phyloP scores from a whole-genome alignment of 2,329 filamentous ascomycete species.

The Beauveria scarabaeidicola region DNA sequence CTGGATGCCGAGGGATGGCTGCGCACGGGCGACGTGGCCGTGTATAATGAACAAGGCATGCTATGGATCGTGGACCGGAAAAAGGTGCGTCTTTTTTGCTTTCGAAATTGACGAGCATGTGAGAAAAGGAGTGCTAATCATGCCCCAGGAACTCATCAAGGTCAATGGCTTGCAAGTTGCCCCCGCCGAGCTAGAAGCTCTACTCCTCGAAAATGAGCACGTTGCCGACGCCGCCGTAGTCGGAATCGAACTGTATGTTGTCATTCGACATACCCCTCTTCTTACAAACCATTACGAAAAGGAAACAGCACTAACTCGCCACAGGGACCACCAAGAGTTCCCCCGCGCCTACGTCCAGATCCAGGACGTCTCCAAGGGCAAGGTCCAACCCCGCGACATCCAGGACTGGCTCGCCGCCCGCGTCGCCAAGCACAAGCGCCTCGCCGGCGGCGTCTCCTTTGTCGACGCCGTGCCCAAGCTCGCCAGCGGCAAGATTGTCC shows the following conservation, averaged over 20 bases:
- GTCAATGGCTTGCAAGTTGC: conserved; percentile 52
- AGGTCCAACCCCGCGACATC: conserved; percentile 43
- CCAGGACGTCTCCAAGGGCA: conserved; percentile 35
- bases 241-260: conserved; percentile 37
- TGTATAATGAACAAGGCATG: conserved; percentile 35
- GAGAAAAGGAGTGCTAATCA: background rate
- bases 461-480: conserved; percentile 49
- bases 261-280: background rate
- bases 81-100: conserved; percentile 25
- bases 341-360: conserved; percentile 45
- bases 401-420: conserved; percentile 36
- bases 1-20: conserved; percentile 46
- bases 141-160: conserved; percentile 48
- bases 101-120: background rate
- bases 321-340: conserved; percentile 38
- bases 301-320: background rate
- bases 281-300: background rate
- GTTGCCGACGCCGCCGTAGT: conserved; percentile 48
- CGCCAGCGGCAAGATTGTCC: conserved; percentile 49
- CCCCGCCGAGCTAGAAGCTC: conserved; percentile 48
- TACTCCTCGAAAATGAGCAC: conserved; percentile 41
- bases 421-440: conserved; percentile 43
- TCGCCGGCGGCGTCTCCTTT: conserved; percentile 44
- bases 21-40: conserved; percentile 49
- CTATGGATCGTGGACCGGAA: conserved; percentile 42